phyloP scores from a whole-genome alignment of 495 filamentous ascomycete species.

The Neurospora sp. region DNA sequence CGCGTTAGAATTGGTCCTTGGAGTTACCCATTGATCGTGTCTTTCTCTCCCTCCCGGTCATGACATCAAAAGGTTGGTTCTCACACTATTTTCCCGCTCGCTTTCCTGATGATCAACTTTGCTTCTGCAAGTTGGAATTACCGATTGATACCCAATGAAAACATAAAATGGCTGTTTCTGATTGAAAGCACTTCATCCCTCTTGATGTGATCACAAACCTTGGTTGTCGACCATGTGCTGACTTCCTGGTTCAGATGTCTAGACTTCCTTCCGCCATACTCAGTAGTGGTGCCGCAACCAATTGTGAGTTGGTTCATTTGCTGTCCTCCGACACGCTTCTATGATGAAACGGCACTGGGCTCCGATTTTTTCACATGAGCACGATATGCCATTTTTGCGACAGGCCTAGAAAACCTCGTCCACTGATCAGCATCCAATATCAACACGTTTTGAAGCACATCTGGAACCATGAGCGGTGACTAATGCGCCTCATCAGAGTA shows the following conservation, averaged over 20 bases:
- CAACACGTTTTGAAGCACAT: background rate
- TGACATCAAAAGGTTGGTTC: constrained; percentile 10
- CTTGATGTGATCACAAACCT: background rate
- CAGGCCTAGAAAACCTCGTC: constrained; percentile 99
- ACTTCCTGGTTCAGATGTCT: constrained; percentile 1
- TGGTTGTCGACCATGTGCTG: constrained; percentile 6
- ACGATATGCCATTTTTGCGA: constrained; percentile 85
- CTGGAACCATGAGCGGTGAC: constrained; percentile 9
- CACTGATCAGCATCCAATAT: constrained; percentile 59
- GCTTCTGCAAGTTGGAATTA: constrained; percentile 98
- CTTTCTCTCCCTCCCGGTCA: background rate
- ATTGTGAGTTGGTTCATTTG: constrained; percentile 13
- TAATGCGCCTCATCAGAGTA: background rate
- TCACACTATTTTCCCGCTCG: background rate
- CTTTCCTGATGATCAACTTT: constrained; percentile 70
- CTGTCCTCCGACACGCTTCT: constrained; percentile 12
- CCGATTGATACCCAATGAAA: constrained; percentile 89
- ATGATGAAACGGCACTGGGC: constrained; percentile 99
- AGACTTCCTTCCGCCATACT: background rate
- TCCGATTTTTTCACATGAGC: constrained; percentile 72
- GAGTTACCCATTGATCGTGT: background rate
- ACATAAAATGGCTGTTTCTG: constrained; percentile 89
- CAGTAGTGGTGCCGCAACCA: background rate
- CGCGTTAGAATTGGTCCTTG: background rate
- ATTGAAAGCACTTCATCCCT: constrained; percentile 29